Conservation (phyloP, 352 stramenopile species). For the Pythium phragmitis region DNA sequence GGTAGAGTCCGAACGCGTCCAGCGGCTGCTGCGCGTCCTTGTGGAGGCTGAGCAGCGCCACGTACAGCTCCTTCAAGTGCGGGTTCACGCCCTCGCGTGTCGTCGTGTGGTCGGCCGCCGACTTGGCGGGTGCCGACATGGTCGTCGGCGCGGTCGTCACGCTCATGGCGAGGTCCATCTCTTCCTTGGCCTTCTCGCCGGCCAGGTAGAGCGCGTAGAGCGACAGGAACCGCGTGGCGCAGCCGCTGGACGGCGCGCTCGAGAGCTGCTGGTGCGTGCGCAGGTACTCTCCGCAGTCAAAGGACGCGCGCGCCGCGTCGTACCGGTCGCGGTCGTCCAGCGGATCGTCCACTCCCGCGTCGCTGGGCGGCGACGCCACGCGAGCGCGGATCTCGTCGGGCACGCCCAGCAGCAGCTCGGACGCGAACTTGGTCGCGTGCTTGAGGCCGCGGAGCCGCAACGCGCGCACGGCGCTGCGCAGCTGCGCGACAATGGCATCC, state of each 20-base stretch:
- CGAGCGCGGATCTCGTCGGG: conserved; percentile 33
- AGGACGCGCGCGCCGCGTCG: conserved; percentile 63
- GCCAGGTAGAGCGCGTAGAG: conserved; percentile 80
- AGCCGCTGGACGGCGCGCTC: not conserved
- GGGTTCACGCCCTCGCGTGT: conserved; percentile 54
- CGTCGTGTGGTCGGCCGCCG: conserved; percentile 1
- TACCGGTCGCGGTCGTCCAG: conserved; percentile 42
- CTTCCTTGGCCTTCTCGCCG: conserved; percentile 80
- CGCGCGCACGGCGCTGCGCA: conserved; percentile 49
- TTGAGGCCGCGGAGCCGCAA: conserved; percentile 62
- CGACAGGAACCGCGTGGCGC: conserved; percentile 63
- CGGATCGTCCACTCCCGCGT: conserved; percentile 20
- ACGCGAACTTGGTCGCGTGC: conserved; percentile 66
- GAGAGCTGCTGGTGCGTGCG: conserved; percentile 63
- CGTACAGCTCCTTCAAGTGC: conserved; percentile 69
- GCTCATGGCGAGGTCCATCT: conserved; percentile 74
- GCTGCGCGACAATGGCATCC: conserved; percentile 40
- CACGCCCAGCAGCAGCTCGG: conserved; percentile 75
- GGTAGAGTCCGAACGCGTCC: conserved; percentile 77
- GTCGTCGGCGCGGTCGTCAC: conserved; percentile 33
- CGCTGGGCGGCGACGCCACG: not conserved
- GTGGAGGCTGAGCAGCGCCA: conserved; percentile 50
- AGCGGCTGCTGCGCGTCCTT: conserved; percentile 36
- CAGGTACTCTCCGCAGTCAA: conserved; percentile 77
- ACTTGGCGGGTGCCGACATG: not conserved